Base-by-base conservation (phyloP, 2,329 filamentous ascomycete species). In the Scedosporium apiospermum region DNA sequence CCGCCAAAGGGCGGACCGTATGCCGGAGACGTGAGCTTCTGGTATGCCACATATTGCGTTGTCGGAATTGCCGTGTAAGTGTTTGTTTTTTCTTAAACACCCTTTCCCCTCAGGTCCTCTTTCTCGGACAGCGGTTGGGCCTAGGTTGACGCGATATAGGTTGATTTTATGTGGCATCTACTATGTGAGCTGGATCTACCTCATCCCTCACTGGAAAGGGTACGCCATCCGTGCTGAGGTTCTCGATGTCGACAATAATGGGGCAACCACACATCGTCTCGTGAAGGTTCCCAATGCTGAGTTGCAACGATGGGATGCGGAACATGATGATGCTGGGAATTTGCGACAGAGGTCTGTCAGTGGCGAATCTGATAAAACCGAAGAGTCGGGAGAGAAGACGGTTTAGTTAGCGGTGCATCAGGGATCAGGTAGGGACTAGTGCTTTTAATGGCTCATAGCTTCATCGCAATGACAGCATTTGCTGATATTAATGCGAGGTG, bases 41-140 rank as follows among this genome's bases (percentile, higher is more conserved):
- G 85, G 83, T 91, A 90, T 66, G 87, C 80, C 1, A 90, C 87
- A 0, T 90, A 90, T 67, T 80, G 82, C 21, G 82, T 85, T 0
- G 81, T 84, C 0, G 87, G 88, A 0, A 80, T 90, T 63, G 85
- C 71, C 23, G 80, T 89, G 82, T 86, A 75, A 77, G 83, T 82
- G 4, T 12, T 4, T 23, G 12, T 16, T 10, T 16, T 23, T 23
- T 51, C 4, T 60, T 51, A 18, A 27, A 27, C 6, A 38, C 23
- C 4, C 12, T 23, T 59, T 21, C 14, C 38, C 26, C 18, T 57
- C 42, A 5, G 2, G 4, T 23, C 53, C 14, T 57, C 18, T n/a
- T 6, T 6, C 21, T 30, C 53, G 10, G 38, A n/a, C 2, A 21
- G 12, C 2, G 14, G n/a, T 12, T 41, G 4, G 26, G 62, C 58